phyloP scores from a whole-genome alignment of 768 basidiomycete genomes.

The Russula virescens region DNA sequence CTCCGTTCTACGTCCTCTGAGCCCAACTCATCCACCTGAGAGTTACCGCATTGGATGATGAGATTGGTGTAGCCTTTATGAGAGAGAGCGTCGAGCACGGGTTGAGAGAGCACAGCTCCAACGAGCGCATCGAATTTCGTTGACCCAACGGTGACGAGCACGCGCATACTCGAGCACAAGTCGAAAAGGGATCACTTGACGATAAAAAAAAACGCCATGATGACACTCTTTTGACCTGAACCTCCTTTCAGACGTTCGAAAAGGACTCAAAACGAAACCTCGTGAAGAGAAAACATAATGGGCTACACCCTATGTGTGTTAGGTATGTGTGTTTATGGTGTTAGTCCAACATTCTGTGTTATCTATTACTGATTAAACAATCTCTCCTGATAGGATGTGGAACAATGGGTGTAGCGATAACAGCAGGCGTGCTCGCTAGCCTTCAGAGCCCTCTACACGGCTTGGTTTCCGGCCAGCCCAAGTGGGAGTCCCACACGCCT shows the following conservation, averaged over 20 bases:
- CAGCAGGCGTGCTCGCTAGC: conserved; percentile 86
- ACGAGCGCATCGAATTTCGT: conserved; percentile 79
- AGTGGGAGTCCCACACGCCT: conserved; percentile 67
- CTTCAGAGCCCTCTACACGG: conserved; percentile 37
- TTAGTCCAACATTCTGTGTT: background rate
- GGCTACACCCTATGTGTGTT: conserved; percentile 90
- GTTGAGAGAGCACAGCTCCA: conserved; percentile 47
- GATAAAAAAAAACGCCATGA: background rate
- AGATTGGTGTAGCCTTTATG: conserved; percentile 53
- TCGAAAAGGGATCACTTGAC: background rate
- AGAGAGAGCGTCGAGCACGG: conserved; percentile 51
- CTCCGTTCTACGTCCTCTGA: conserved; percentile 21
- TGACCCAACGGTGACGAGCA: conserved; percentile 86
- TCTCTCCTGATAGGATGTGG: conserved; percentile 68
- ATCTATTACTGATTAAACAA: conserved; percentile 20
- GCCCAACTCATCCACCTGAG: conserved; percentile 37
- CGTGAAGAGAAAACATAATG: conserved; percentile 41
- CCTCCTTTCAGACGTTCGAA: too few species aligned
- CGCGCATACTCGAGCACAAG: conserved; percentile 29
- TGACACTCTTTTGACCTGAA: background rate
- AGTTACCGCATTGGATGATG: conserved; percentile 77
- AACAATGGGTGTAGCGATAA: conserved; percentile 95
- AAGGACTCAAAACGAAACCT: background rate
- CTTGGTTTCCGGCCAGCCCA: conserved; percentile 30
- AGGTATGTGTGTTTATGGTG: conserved; percentile 38